phyloP scores from a whole-genome alignment of 176 grass and related monocot species.

The Canna indica region DNA sequence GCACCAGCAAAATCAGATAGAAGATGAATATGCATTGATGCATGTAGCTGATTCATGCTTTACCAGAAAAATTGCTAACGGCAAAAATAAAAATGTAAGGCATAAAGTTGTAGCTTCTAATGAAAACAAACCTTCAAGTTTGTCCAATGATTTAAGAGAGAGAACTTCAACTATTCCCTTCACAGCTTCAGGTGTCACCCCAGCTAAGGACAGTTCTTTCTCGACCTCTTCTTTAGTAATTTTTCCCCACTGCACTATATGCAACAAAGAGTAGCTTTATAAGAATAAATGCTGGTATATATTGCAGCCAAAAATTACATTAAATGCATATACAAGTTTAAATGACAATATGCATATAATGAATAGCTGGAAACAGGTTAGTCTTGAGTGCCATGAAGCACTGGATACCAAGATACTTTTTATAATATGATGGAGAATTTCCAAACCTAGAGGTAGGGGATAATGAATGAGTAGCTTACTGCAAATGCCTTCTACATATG shows the following conservation, averaged over 20 bases:
- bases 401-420: background rate
- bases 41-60: background rate
- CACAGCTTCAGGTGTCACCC: slow-evolving; percentile 53
- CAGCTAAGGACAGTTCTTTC: slow-evolving; percentile 45
- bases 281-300: slow-evolving; percentile 21
- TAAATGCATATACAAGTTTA: background rate
- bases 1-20: slow-evolving; percentile 23
- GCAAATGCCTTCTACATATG: too few relatives aligned
- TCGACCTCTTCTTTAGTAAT: slow-evolving; percentile 67
- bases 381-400: background rate
- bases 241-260: slow-evolving; percentile 59
- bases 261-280: slow-evolving; percentile 16
- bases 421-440: too few relatives aligned
- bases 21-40: background rate
- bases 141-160: slow-evolving; percentile 66
- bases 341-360: background rate
- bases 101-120: background rate
- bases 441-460: too few relatives aligned
- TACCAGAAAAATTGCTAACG: background rate
- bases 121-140: slow-evolving; percentile 65
- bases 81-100: background rate
- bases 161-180: slow-evolving; percentile 74
- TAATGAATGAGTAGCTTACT: too few relatives aligned
- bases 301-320: background rate
- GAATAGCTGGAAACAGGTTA: background rate